These are phyloP conservation scores for Setaria italica DNA, from an alignment of 202 grass and related monocot genomes.

Conservation along the genomic window DNA sequence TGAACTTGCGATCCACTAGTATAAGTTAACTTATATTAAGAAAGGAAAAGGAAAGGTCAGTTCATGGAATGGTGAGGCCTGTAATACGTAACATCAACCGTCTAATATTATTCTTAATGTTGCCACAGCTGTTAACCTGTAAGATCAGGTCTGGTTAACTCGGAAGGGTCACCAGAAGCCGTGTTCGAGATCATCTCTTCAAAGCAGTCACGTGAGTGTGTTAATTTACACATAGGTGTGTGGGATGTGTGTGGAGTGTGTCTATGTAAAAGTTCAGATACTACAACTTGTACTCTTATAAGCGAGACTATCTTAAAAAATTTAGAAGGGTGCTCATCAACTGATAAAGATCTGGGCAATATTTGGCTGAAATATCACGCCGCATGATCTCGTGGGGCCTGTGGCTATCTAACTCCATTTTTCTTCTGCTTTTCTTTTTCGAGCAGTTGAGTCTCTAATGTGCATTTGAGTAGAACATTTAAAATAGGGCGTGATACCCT, in stretches of 20 bases:
- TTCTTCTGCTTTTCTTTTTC: neutral
- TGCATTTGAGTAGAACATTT: neutral
- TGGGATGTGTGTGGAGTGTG: too few species aligned
- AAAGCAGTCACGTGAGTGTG: too few species aligned
- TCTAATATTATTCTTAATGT: conserved; percentile 17
- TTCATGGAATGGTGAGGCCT: conserved; percentile 27
- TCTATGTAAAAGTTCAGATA: too few species aligned
- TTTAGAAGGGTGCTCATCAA: neutral
- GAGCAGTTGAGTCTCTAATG: neutral
- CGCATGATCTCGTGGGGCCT: conserved; percentile 3
- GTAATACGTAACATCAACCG: neutral
- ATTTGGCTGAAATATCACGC: conserved; percentile 38
- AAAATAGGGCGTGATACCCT: neutral
- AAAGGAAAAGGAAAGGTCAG: neutral
- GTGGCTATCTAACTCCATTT: neutral
- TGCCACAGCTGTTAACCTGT: neutral
- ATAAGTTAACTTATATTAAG: neutral
- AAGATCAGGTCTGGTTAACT: conserved; percentile 9
- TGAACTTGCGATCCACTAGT: neutral
- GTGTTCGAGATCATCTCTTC: too few species aligned
- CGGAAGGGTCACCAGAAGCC: too few species aligned
- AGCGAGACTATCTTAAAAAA: too few species aligned
- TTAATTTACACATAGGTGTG: too few species aligned
- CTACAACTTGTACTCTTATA: too few species aligned
- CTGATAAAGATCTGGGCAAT: conserved; percentile 4